Percentiles rank a stretch among this genome's conserved stretches.
These are phyloP conservation scores for Fusarium continuum DNA, from an alignment of 2,329 filamentous ascomycete genomes.

Conservation along the genomic window DNA sequence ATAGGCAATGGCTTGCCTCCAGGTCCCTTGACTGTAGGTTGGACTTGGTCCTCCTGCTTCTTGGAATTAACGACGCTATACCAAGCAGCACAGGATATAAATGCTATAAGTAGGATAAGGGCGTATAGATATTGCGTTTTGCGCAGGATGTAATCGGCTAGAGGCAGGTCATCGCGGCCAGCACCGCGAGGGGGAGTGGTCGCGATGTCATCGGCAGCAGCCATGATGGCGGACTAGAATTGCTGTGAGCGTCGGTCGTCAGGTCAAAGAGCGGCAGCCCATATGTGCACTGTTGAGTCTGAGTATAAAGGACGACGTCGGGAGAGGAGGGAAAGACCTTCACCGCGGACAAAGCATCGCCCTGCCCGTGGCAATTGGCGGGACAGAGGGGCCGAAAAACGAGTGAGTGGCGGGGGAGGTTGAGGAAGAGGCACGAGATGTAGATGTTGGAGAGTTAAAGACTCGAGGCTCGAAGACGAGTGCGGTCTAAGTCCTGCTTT, in stretches of 20 bases:
- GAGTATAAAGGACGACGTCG: conserved; percentile 27
- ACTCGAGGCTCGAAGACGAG: conserved; percentile 43
- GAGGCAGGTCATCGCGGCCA: conserved; percentile 36
- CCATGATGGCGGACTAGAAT: conserved; percentile 49
- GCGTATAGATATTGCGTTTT: conserved; percentile 62
- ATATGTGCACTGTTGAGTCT: conserved; percentile 32
- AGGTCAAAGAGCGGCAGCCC: conserved; percentile 36
- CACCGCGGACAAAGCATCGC: conserved; percentile 53
- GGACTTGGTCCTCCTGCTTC: conserved; percentile 57
- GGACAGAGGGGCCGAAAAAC: conserved; percentile 34
- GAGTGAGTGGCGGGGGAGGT: conserved; percentile 40
- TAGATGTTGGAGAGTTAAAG: conserved; percentile 40
- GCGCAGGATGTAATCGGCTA: conserved; percentile 56
- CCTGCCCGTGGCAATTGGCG: conserved; percentile 50
- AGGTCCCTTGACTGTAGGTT: conserved; percentile 72
- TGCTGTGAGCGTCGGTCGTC: conserved; percentile 39
- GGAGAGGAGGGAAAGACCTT: conserved; percentile 40
- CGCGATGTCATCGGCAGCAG: conserved; percentile 46
- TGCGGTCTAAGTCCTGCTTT: conserved; percentile 44
- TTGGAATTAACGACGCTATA: conserved; percentile 63
- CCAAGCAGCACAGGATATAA: conserved; percentile 60
- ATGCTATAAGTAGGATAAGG: conserved; percentile 60
- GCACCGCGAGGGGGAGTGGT: conserved; percentile 41
- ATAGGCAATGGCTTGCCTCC: conserved; percentile 87
- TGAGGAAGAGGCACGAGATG: conserved; percentile 40